Percentiles rank a stretch among this genome's conserved stretches.
Conservation (phyloP, 805 yeast genomes). For the Lachancea kluyveri region DNA sequence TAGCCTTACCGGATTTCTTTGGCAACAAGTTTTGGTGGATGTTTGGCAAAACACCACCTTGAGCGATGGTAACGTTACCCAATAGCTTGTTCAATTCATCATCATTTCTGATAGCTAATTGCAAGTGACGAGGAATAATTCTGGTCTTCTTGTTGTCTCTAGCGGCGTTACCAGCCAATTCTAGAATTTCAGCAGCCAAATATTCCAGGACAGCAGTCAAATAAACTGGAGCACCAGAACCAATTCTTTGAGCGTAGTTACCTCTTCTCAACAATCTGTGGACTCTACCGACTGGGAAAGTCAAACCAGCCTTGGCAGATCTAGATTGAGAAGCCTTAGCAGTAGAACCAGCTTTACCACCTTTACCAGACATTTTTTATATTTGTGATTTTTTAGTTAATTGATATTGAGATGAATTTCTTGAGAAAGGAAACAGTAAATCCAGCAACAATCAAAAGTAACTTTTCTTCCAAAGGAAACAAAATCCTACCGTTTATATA, state of each 20-base stretch:
- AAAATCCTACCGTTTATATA: too few relatives aligned
- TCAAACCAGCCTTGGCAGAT: conserved; percentile 97
- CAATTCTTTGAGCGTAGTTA: conserved; percentile 96
- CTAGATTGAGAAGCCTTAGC: conserved; percentile 96
- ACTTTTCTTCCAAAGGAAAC: too few relatives aligned
- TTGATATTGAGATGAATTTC: too few relatives aligned
- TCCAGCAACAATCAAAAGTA: too few relatives aligned
- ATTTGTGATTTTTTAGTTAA: conserved; percentile 1
- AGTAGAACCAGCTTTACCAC: conserved; percentile 92
- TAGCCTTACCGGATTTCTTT: conserved; percentile 58
- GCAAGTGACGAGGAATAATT: conserved; percentile 98
- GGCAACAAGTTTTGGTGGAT: conserved; percentile 90
- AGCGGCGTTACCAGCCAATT: conserved; percentile 98
- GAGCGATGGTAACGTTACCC: conserved; percentile 92
- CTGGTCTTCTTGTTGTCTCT: conserved; percentile 99
- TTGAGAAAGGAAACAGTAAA: too few relatives aligned
- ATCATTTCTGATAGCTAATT: conserved; percentile 97
- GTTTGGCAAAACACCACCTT: conserved; percentile 99
- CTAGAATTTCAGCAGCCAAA: conserved; percentile 95
- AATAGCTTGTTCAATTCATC: conserved; percentile 95
- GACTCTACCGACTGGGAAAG: conserved; percentile 99
- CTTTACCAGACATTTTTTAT: conserved; percentile 60
- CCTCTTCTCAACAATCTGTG: conserved; percentile 96
- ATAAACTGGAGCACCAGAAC: conserved; percentile 99
- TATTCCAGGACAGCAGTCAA: conserved; percentile 95